Base-by-base conservation (phyloP, 441 rosid genomes). In the Sinapis alba region DNA sequence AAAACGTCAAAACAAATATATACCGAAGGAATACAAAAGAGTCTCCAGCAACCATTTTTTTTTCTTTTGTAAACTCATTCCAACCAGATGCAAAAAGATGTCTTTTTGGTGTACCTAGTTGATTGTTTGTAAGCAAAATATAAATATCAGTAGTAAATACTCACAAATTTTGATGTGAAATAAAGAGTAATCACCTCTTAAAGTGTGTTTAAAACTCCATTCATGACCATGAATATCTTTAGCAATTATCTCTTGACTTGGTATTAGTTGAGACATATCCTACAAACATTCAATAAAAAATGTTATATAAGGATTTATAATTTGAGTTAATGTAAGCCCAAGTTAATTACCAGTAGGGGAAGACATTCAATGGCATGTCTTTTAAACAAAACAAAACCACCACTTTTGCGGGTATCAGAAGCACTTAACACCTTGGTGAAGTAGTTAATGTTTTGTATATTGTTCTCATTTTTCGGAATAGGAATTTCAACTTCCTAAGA, bases 291-390 rank as follows among this genome's bases (percentile, higher is more conserved):
- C 2, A 9, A 56, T 23, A 5, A 27, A 54, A 20, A 51, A 54
- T 8, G 13, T 20, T 12, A 26, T n/a, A 58, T 58, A 1, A 0
- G 2, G 24, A 4, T 21, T 58, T 26, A 26, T 4, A 26, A 3
- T 24, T 21, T 13, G 13, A 54, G 5, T 26, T 4, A 26, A 26
- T 6, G 1, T 26, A 3, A 58, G 2, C 16, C 15, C 3, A 16
- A 2, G 6, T n/a, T 15, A 27, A 27, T 36, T 62, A 34, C 66
- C 47, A 62, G 3, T 1, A 80, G 47, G 28, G 88, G 91, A 62
- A 87, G 85, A 75, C 89, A 87, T 56, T 86, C 87, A 11, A 65
- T 79, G 1, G 88, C 91, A 76, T 82, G 82, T 66, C 65, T 79
- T 27, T 82, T 79, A 11, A 62, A 82, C 68, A 88, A 75, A 67